Evolutionary conservation across 495 filamentous ascomycete genomes (phyloP), one percentile per base, ranked within the genome.

Genomic region (Trichoderma gamsii): DNA sequence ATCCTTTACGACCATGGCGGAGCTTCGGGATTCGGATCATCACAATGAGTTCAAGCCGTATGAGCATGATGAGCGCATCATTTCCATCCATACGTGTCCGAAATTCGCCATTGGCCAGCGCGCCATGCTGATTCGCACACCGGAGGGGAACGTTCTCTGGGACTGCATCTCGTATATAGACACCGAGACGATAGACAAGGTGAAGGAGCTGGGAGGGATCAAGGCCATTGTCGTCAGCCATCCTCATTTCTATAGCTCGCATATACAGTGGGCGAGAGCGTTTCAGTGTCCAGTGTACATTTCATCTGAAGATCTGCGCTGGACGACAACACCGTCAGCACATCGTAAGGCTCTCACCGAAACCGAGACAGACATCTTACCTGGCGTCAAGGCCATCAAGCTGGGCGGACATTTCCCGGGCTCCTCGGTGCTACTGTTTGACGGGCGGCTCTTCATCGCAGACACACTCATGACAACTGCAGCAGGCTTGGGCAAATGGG

Each of bases 181-280:
- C 72, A 75, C 81, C 3, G 79, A 80, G 13, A 92, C 89, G 0
- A 75, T 89, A 13, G 65, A 71, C 0, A 67, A 69, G 63, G 81
- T 88, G 69, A 75, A 76, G 11, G 68, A 67, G 9, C 68, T 82
- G 3, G 90, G 90, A 59, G 89, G 88, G 0, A 71, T 93, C 3
- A 77, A 80, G n/a, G 89, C 85, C 0, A 92, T 92, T 46, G 86
- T 92, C 56, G 92, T 94, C 71, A 88, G 85, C 0, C 90, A 94
- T 74, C 90, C 90, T 43, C 90, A 94, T 73, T 94, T 88, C 74
- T 93, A 90, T 76, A 84, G 84, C 18, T 88, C 90, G 12, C 85
- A 90, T 70, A 70, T 87, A 0, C 82, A 86, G 51, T 94, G 90
- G 90, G 86, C 87, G 0, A 72, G 77, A 41, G 73, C 74, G 1